Conservation (phyloP, 768 basidiomycete genomes). For the Neoboletus magnificus region DNA sequence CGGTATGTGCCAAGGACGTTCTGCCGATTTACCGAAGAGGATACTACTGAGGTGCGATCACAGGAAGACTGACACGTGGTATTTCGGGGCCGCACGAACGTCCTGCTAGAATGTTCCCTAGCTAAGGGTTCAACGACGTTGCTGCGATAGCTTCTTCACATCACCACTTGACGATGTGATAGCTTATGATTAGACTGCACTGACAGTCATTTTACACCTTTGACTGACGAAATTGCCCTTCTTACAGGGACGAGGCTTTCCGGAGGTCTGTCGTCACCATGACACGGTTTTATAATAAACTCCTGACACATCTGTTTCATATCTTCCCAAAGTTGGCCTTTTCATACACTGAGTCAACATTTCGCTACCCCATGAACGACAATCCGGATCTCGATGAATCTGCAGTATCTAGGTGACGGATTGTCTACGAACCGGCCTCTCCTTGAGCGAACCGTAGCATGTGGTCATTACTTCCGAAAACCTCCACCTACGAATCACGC, state of each 20-base stretch:
- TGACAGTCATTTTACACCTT: background rate
- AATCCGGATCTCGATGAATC: too few relatives aligned
- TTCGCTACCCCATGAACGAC: background rate
- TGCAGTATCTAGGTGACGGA: conserved; percentile 2
- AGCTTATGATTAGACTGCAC: background rate
- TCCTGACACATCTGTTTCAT: conserved; percentile 7
- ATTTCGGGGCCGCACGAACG: too few relatives aligned
- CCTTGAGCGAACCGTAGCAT: background rate
- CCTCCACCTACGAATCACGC: background rate
- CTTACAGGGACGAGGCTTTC: background rate
- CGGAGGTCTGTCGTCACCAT: background rate
- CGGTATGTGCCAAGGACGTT: background rate
- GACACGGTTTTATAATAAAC: background rate
- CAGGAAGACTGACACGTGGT: background rate
- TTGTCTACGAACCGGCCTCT: background rate
- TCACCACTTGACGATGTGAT: background rate
- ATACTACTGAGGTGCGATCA: background rate
- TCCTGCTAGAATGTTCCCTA: background rate
- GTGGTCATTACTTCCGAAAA: background rate
- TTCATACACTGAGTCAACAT: background rate
- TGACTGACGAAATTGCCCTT: background rate
- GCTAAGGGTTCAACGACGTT: too few relatives aligned
- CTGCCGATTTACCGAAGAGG: background rate
- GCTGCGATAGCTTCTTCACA: background rate
- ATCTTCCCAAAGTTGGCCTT: background rate